Conservation (phyloP, 768 basidiomycete genomes). For the Lanmaoa rubissima region DNA sequence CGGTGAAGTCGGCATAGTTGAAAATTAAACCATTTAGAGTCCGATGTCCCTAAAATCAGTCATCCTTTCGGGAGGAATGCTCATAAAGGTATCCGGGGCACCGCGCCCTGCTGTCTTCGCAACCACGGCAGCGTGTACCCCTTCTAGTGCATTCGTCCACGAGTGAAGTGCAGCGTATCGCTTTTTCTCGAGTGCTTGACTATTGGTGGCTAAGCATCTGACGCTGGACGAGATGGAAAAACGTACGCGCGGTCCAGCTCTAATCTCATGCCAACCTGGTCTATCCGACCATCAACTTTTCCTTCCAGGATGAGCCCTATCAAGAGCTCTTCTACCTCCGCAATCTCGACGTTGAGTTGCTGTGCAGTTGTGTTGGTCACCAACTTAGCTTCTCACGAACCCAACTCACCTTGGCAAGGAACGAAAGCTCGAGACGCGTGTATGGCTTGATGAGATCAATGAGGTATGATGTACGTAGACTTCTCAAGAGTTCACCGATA, state of each 20-base stretch:
- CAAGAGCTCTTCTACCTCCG: constrained; percentile 92
- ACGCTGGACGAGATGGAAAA: not conserved
- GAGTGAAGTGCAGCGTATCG: constrained; percentile 77
- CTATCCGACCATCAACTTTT: constrained; percentile 95
- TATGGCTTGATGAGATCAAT: constrained; percentile 99
- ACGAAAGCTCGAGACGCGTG: constrained; percentile 87
- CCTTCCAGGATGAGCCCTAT: constrained; percentile 93
- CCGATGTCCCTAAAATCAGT: constrained; percentile 30
- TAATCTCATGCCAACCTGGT: constrained; percentile 92
- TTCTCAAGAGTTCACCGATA: constrained; percentile 93
- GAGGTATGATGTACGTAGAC: constrained; percentile 92
- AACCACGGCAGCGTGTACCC: constrained; percentile 73
- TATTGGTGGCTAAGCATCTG: constrained; percentile 31
- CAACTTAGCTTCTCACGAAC: not conserved
- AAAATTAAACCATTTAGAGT: constrained; percentile 14
- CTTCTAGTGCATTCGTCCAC: constrained; percentile 81
- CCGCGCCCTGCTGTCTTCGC: constrained; percentile 57
- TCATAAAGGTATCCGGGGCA: constrained; percentile 33
- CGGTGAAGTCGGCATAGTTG: not conserved
- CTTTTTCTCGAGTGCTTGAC: constrained; percentile 85
- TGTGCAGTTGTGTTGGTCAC: constrained; percentile 31
- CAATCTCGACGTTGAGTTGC: constrained; percentile 94
- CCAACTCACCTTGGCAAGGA: constrained; percentile 77
- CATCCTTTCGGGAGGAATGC: constrained; percentile 33
- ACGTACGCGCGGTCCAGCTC: constrained; percentile 83